These are phyloP conservation scores for Ophioceras dolichostomum DNA, from an alignment of 2,329 filamentous ascomycete genomes.

Conservation along the genomic window DNA sequence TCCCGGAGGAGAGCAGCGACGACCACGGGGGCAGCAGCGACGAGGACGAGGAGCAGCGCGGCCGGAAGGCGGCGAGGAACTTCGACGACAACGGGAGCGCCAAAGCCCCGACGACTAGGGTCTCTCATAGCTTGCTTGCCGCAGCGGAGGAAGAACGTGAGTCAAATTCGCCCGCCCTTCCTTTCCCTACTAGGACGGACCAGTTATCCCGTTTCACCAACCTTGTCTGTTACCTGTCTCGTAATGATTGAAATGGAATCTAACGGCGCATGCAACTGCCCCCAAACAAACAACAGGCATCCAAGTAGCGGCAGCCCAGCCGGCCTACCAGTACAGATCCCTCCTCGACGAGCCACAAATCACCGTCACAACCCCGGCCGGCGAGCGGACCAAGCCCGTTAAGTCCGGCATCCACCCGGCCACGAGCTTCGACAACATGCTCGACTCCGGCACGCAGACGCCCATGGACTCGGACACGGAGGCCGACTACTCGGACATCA, in stretches of 20 bases:
- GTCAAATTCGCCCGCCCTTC: constrained; percentile 17
- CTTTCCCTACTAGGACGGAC: neutral
- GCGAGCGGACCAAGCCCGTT: constrained; percentile 42
- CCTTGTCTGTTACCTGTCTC: no score
- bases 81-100: constrained; percentile 24
- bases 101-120: constrained; percentile 18
- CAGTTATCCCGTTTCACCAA: no score
- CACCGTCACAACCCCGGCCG: constrained; percentile 49
- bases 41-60: constrained; percentile 54
- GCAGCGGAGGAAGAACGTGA: constrained; percentile 70
- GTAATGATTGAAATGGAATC: no score
- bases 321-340: constrained; percentile 45
- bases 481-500: constrained; percentile 72
- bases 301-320: constrained; percentile 36
- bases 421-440: constrained; percentile 68
- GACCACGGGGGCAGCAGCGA: constrained; percentile 41
- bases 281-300: constrained; percentile 25
- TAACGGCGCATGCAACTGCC: neutral
- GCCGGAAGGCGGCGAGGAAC: constrained; percentile 41
- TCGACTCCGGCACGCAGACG: constrained; percentile 37
- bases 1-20: constrained; percentile 55
- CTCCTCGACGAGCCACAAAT: constrained; percentile 55
- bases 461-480: constrained; percentile 77
- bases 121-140: constrained; percentile 49
- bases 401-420: constrained; percentile 62